A percentile compares a stretch with the other conserved stretches of the same genome.
phyloP scores from a whole-genome alignment of 441 rosid genomes.

The Eutrema salsugineum region DNA sequence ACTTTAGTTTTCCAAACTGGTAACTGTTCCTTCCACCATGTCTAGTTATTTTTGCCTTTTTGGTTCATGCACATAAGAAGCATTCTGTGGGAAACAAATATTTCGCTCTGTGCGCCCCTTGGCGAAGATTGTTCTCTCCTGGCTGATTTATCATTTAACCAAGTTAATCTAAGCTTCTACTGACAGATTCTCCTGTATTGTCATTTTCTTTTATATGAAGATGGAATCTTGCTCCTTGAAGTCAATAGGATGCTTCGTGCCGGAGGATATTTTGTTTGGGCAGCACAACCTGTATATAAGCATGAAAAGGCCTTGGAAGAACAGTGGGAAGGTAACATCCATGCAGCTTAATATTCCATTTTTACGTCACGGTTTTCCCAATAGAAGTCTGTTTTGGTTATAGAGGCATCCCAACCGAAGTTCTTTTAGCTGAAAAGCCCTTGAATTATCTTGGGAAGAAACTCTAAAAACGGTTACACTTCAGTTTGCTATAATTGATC shows the following conservation, averaged over 20 bases:
- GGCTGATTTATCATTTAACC: not conserved
- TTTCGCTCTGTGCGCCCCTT: not conserved
- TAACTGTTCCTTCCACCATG: not conserved
- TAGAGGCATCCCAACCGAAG: not conserved
- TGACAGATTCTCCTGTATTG: constrained; percentile 26
- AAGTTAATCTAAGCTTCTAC: not conserved
- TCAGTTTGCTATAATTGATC: not conserved
- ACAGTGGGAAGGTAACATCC: constrained; percentile 86
- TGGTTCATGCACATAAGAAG: not conserved
- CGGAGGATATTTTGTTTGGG: constrained; percentile 99
- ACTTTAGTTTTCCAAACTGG: not conserved
- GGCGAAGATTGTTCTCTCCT: not conserved
- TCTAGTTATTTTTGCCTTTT: not conserved
- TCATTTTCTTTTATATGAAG: constrained; percentile 39
- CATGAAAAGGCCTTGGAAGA: constrained; percentile 78
- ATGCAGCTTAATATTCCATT: constrained; percentile 13
- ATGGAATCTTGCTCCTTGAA: constrained; percentile 96
- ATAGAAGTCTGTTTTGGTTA: not conserved
- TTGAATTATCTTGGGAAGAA: not conserved
- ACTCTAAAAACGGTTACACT: not conserved
- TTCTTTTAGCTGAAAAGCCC: not conserved
- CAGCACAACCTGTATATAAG: constrained; percentile 99
- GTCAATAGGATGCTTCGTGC: constrained; percentile 93
- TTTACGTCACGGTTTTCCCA: not conserved
- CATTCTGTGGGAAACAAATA: not conserved